phyloP scores from a whole-genome alignment of 495 filamentous ascomycete species.

The Diplogelasinospora grovesii region DNA sequence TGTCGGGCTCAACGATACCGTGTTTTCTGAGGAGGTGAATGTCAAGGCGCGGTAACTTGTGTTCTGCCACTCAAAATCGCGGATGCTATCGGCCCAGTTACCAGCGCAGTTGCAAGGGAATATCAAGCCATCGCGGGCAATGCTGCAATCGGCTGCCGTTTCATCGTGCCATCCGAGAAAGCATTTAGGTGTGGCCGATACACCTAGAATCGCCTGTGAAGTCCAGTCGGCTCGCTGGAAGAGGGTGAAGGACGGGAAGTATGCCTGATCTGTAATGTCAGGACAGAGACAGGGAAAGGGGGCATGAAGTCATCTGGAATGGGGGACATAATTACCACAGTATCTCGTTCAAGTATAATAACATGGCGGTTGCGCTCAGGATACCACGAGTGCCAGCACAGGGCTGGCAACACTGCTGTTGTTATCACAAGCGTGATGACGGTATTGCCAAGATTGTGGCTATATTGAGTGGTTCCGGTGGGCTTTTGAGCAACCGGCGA shows the following conservation, averaged over 20 bases:
- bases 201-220: slow-evolving; percentile 3
- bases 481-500: too few relatives aligned
- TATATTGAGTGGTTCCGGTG: too few relatives aligned
- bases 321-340: too few relatives aligned
- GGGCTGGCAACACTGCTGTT: background rate
- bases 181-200: slow-evolving; percentile 3
- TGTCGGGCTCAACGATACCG: slow-evolving; percentile 3
- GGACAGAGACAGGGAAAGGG: background rate
- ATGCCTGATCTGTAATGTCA: background rate
- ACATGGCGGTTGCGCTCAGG: background rate
- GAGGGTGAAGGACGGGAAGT: slow-evolving; percentile 11
- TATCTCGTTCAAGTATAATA: slow-evolving; percentile 3
- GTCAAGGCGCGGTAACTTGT: slow-evolving; percentile 6
- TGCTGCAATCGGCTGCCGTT: slow-evolving; percentile 2
- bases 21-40: slow-evolving; percentile 1
- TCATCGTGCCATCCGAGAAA: slow-evolving; percentile 13
- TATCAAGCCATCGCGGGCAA: background rate
- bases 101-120: slow-evolving; percentile 3
- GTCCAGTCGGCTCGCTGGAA: slow-evolving; percentile 9
- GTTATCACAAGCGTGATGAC: slow-evolving; percentile 5
- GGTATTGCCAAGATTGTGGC: slow-evolving; percentile 7
- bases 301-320: background rate
- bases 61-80: slow-evolving; percentile 8
- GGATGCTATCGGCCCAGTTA: slow-evolving; percentile 1
- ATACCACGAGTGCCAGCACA: slow-evolving; percentile 6